Base-by-base conservation (phyloP, 768 basidiomycete genomes). In the Boletus bicolor region DNA sequence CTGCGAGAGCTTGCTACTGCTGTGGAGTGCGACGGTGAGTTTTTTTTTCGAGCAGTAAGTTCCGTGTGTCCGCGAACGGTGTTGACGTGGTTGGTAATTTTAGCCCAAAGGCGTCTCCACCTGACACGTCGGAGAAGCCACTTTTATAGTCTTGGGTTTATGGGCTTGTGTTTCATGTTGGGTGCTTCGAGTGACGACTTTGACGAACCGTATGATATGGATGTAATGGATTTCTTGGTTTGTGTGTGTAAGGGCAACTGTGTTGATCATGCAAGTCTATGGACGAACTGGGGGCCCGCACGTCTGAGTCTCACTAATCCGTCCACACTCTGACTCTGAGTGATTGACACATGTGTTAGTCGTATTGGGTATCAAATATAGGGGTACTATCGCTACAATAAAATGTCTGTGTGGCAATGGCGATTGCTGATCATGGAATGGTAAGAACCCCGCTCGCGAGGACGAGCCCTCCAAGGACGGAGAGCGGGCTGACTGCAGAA, bases 1-100 rank as follows among this genome's bases (percentile, higher is more conserved):
- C 83, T 38, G 81, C 82, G 17, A 76, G 84, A 32, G 82, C 79
- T 15, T 90, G 86, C 63, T 79, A 82, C 53, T 89, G 87, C 57
- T 85, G 84, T 68, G 87, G 87, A 7, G 79, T 85, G n/a, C 68
- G 78, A 56, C 74, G 65, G 79, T 76, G 32, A 35, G 69, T 63
- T 21, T 28, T 10, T 36, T 0, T 28, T 28, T 28, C 21, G 15
- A 7, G 3, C 8, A 12, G 12, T 26, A 24, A 11, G 26, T 44
- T 28, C 28, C 4, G 28, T 38, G 21, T 24, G 21, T 24, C 21
- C 21, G 39, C 14, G 30, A 10, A 10, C 24, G 43, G 15, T 30
- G 30, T 42, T 68, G 54, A 67, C 47, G 17, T 24, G 28, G 44
- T 45, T 11, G 32, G 36, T 26, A 41, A 21, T 45, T 11, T 35